Conservation (phyloP, 306 rosid genomes). For the Quercus glauca region DNA sequence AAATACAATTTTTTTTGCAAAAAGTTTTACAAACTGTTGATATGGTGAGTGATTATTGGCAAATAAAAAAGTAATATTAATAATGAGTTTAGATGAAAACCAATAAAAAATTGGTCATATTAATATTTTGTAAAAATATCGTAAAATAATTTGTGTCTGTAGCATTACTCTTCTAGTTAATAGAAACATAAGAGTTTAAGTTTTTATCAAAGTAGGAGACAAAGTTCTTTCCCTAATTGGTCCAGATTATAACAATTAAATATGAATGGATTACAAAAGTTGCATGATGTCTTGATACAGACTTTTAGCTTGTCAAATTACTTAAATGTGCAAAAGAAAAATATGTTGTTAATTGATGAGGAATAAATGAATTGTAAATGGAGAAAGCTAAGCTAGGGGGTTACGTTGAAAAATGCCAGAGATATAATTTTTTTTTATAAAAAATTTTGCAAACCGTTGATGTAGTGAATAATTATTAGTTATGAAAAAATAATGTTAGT, state of each 20-base stretch:
- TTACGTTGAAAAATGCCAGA: no score
- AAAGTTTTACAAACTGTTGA: no score
- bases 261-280: neutral
- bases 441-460: accelerated
- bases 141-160: accelerated
- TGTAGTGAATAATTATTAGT: no score
- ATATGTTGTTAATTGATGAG: no score
- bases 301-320: neutral
- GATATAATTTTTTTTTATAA: no score
- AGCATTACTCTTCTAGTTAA: accelerated
- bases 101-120: no score
- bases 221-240: neutral
- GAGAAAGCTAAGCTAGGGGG: neutral
- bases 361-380: neutral
- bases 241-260: neutral
- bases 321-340: neutral
- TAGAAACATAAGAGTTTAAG: neutral
- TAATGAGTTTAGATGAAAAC: accelerated
- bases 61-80: no score
- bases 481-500: no score
- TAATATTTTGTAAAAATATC: no score
- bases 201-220: neutral
- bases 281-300: neutral
- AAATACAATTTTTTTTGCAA: no score
- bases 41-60: no score